Percentiles rank a stretch among this genome's conserved stretches.
phyloP scores from a whole-genome alignment of 2,329 filamentous ascomycete genomes.

The Sporothrix protearum region DNA sequence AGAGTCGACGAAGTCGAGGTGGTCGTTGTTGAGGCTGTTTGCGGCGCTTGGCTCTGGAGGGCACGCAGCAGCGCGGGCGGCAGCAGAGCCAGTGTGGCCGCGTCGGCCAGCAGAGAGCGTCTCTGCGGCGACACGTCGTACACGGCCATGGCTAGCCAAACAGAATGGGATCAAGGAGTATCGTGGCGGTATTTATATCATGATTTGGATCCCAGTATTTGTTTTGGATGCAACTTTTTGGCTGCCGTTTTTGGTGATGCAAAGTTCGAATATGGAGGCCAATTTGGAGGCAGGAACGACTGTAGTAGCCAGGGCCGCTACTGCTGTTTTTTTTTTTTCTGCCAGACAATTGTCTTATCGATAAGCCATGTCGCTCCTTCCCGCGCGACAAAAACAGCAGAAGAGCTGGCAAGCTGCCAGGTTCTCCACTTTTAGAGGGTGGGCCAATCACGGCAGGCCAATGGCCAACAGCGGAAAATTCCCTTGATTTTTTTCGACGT shows the following conservation, averaged over 20 bases:
- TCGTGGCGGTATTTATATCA: slow-evolving; percentile 15
- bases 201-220: not conserved
- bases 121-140: slow-evolving; percentile 55
- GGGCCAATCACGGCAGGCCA: slow-evolving; percentile 21
- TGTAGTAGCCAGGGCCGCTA: not conserved
- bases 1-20: not conserved
- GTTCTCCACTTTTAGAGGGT: not conserved
- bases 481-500: slow-evolving; percentile 23
- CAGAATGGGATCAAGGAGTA: not conserved
- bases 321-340: slow-evolving; percentile 20
- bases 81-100: slow-evolving; percentile 55
- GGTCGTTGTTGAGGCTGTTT: slow-evolving; percentile 1
- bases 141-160: slow-evolving; percentile 45
- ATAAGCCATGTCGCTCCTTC: slow-evolving; percentile 19
- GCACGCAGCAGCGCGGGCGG: slow-evolving; percentile 67
- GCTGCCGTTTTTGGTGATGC: slow-evolving; percentile 16
- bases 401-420: slow-evolving; percentile 2
- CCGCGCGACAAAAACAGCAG: not conserved
- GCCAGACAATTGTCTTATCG: slow-evolving; percentile 21
- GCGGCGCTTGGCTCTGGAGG: slow-evolving; percentile 59
- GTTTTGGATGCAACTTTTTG: not conserved
- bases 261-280: not conserved
- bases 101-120: slow-evolving; percentile 54
- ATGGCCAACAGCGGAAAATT: slow-evolving; percentile 21
- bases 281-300: not conserved